These are phyloP conservation scores for Pezicula radicicola DNA, from an alignment of 2,329 filamentous ascomycete genomes.

Conservation along the genomic window DNA sequence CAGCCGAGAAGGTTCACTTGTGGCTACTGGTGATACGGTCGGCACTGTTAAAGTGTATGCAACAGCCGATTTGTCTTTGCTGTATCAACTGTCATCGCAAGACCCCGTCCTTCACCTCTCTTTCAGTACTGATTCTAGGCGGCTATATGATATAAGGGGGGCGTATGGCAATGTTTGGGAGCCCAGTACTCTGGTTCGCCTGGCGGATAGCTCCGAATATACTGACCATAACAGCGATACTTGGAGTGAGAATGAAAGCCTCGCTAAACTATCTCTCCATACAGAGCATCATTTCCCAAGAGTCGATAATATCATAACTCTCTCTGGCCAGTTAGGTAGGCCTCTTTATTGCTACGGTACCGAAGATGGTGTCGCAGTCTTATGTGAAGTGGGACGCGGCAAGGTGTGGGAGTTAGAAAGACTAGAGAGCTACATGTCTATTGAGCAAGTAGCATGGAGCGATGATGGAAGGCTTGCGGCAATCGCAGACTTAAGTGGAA, in stretches of 20 bases:
- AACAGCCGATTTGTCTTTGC: too few species aligned
- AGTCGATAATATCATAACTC: background rate
- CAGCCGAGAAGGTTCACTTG: too few species aligned
- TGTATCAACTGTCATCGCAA: too few species aligned
- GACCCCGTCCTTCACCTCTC: too few species aligned
- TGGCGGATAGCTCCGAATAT: background rate
- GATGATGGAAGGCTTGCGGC: background rate
- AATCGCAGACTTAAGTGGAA: background rate
- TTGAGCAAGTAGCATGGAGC: constrained; percentile 1
- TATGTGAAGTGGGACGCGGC: background rate
- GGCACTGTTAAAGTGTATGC: too few species aligned
- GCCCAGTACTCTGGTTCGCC: too few species aligned
- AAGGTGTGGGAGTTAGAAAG: constrained; percentile 1
- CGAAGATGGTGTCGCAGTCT: background rate
- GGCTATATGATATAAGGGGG: too few species aligned
- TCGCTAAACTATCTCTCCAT: background rate
- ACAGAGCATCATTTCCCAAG: background rate
- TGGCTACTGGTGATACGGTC: too few species aligned
- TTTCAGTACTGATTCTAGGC: too few species aligned
- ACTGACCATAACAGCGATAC: background rate
- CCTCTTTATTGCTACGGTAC: background rate
- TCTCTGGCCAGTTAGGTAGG: background rate
- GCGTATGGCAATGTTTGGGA: too few species aligned
- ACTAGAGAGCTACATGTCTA: background rate
- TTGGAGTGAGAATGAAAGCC: background rate